Base-by-base conservation (phyloP, 2,329 filamentous ascomycete genomes). In the Cercospora zeina region DNA sequence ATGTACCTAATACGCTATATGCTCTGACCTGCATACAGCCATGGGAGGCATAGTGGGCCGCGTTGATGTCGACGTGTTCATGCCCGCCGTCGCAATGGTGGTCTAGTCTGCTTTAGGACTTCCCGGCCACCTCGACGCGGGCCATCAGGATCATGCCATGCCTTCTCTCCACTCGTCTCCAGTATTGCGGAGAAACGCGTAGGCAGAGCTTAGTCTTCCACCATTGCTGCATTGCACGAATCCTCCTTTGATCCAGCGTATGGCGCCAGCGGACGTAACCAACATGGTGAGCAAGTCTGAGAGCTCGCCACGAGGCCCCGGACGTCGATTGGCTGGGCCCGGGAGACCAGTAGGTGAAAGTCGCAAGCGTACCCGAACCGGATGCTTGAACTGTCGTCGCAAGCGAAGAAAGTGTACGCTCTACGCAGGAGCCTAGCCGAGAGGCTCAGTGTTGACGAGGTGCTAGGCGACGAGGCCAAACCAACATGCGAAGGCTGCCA, bases 371-470 rank as follows among this genome's bases (percentile, higher is more conserved):
- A 73, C 71, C 13, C 65, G 73, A 45, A 74, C 71, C 16, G 73
- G 73, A 19, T 75, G 73, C 65, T 53, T 75, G 63, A 75, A 73
- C 49, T 75, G 72, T 61, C 69, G 73, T 21, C 64, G 70, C 21
- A 72, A 73, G 55, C 68, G 73, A 33, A 67, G 71, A 57, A 74
- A 75, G 63, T 74, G 71, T 70, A 64, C 45, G 67, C 49, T 47
- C 19, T 7, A 13, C 39, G 45, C 50, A 53, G 4, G 14, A 9
- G 9, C 39, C 39, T 16, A 31, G 27, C 55, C 8, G n/a, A 1
- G 6, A 53, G 37, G 33, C 36, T 36, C 39, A 55, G 39, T 3
- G 36, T 30, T 31, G 19, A 19, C 19, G 21, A 11, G 13, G 7
- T 14, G 49, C 13, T 24, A 71, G 69, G 71, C 53, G 72, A 73